Percentiles rank a stretch among this genome's conserved stretches.
phyloP scores from a whole-genome alignment of 768 basidiomycete genomes.

The Sarcodon aspratus region DNA sequence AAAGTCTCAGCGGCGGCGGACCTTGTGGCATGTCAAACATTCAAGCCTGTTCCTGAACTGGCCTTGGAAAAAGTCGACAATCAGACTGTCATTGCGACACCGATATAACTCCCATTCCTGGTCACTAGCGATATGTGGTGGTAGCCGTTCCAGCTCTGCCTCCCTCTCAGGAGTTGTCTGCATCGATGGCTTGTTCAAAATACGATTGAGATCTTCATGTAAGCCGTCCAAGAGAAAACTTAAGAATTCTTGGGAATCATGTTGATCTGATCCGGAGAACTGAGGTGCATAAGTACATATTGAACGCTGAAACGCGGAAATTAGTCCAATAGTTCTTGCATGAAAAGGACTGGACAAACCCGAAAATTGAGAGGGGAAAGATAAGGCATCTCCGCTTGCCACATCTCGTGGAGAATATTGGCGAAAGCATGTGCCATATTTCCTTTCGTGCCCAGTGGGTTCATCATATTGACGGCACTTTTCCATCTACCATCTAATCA shows the following conservation, averaged over 20 bases:
- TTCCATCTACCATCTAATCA: constrained; percentile 67
- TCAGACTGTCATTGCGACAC: constrained; percentile 82
- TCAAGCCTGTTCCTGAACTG: constrained; percentile 87
- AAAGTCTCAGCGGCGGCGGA: constrained; percentile 20
- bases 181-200: constrained; percentile 59
- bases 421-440: constrained; percentile 74
- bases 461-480: constrained; percentile 72
- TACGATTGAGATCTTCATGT: constrained; percentile 91
- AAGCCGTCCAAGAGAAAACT: constrained; percentile 90
- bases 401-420: constrained; percentile 73
- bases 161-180: constrained; percentile 71
- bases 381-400: constrained; percentile 78
- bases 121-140: constrained; percentile 81
- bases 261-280: constrained; percentile 83
- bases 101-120: constrained; percentile 90
- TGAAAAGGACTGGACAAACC: constrained; percentile 31
- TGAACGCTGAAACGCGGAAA: constrained; percentile 33
- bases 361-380: constrained; percentile 76
- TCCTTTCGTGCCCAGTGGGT: constrained; percentile 84
- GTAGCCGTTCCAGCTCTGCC: constrained; percentile 77
- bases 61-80: constrained; percentile 97
- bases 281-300: constrained; percentile 52
- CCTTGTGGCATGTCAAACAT: constrained; percentile 85
- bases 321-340: constrained; percentile 1
- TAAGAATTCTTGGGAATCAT: constrained; percentile 97